Percentiles rank a stretch among this genome's conserved stretches.
Evolutionary conservation across 1,284 basidiomycete genomes (phyloP).

Genomic region (Pulchroboletus neoregius): DNA sequence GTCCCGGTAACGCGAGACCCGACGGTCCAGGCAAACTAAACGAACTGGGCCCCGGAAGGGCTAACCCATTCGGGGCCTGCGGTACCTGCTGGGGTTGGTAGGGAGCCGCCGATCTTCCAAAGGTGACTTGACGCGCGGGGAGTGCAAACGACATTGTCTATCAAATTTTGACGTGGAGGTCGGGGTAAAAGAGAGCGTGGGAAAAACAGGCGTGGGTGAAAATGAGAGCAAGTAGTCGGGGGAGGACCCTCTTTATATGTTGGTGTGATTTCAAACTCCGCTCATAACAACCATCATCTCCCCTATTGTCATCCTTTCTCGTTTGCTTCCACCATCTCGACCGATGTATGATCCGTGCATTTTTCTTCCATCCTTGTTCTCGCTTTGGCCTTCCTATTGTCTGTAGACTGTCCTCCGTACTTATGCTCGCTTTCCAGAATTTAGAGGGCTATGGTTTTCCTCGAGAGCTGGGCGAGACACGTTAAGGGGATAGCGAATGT

Average conservation of each 20-base stretch:
- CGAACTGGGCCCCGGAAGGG: constrained; percentile 49
- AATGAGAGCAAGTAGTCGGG: constrained; percentile 15
- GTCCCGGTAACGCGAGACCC: constrained; percentile 43
- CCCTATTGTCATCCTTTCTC: constrained; percentile 14
- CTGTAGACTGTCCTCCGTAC: neutral
- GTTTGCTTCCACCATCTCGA: constrained; percentile 26
- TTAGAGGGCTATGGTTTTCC: neutral
- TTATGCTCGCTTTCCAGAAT: neutral
- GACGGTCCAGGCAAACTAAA: constrained; percentile 42
- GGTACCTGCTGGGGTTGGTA: constrained; percentile 43
- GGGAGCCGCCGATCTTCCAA: constrained; percentile 56
- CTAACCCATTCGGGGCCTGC: constrained; percentile 40
- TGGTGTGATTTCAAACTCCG: constrained; percentile 30
- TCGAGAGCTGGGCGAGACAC: no score
- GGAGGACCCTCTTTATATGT: constrained; percentile 29
- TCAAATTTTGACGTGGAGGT: constrained; percentile 20
- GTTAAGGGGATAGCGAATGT: constrained; percentile 15
- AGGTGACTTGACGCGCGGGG: constrained; percentile 72
- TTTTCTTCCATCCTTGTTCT: neutral
- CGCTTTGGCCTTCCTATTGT: neutral
- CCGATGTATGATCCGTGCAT: constrained; percentile 13
- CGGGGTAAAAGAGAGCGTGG: constrained; percentile 27
- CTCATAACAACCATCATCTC: constrained; percentile 21
- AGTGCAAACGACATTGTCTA: constrained; percentile 62
- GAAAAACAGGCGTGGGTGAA: constrained; percentile 30